Base-by-base conservation (phyloP, 176 grass and related monocot species). In the Typha latifolia region DNA sequence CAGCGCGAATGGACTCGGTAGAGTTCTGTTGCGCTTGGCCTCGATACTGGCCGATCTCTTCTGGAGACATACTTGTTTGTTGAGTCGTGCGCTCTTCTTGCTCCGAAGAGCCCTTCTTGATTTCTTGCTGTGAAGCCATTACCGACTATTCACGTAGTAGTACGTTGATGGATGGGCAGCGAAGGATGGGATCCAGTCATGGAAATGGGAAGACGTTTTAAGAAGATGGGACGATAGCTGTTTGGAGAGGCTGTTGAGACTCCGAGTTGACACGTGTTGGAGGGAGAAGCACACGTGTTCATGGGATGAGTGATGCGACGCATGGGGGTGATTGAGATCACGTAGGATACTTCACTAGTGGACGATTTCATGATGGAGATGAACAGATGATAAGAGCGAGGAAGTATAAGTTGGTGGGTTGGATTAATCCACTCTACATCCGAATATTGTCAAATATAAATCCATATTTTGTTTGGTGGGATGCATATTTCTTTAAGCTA, bases 1-100 rank as follows among this genome's bases (percentile, higher is more conserved):
- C 85, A 20, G 78, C 75, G 18, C 77, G 62, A 57, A 91, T 89
- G 62, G 85, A 68, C 31, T 96, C 82, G 6, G 71, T 69, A 0
- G 93, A 91, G 75, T 82, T 86, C 80, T 96, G 88, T 76, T 91
- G 85, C 31, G 85, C 85, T 47, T 81, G 67, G 0, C 75, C 85
- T 2, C 88, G 93, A 67, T 78, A 89, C 75, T 62, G 77, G 2
- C 72, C 80, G 22, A 90, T 91, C 82, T 96, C 85, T 61, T 89
- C 80, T 49, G 72, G 83, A 14, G 70, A 72, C 69, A 86, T 63
- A 47, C 63, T 49, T 47, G 32, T 52, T 11, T 23, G 51, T 51
- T 67, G 51, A 14, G 11, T 12, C 53, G 18, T 59, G 37, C 9
- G 37, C 50, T 76, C 29, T 53, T 67, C 63, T 29, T 67, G 20